These are phyloP conservation scores for Plasmodium knowlesi DNA, from an alignment of 169 alveolate genomes.

Conservation along the genomic window DNA sequence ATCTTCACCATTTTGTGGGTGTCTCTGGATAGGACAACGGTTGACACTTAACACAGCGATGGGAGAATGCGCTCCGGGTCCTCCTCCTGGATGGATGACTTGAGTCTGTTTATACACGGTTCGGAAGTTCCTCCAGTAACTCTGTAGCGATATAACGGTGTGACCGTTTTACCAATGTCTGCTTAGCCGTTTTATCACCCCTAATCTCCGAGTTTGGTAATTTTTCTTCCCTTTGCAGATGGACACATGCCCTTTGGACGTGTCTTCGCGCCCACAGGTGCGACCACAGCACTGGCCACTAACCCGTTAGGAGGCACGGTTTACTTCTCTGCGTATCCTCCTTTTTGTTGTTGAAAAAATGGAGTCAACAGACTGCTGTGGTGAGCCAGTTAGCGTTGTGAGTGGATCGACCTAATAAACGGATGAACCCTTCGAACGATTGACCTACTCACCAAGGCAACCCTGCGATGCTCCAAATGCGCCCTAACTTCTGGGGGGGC, in stretches of 20 bases:
- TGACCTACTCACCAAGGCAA: background rate
- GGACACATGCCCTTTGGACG: background rate
- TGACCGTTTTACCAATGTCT: background rate
- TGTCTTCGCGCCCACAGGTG: background rate
- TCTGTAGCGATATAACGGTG: background rate
- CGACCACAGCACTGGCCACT: background rate
- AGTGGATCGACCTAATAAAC: background rate
- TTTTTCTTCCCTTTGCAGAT: background rate
- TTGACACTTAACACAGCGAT: background rate
- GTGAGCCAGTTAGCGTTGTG: background rate
- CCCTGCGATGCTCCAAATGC: background rate
- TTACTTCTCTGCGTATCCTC: background rate
- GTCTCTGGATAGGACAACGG: background rate
- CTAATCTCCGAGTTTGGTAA: background rate
- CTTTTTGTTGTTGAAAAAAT: background rate
- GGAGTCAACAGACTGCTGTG: background rate
- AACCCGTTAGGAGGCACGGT: background rate
- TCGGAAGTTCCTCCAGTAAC: background rate
- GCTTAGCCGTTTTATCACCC: background rate
- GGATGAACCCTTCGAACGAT: background rate
- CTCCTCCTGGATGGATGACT: background rate
- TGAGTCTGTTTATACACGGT: background rate
- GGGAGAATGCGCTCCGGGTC: background rate
- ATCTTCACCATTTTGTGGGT: slow-evolving; percentile 29
- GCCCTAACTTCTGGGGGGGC: background rate